Evolutionary conservation across 257 asterid genomes (phyloP).

Genomic region (Henckelia pumila): DNA sequence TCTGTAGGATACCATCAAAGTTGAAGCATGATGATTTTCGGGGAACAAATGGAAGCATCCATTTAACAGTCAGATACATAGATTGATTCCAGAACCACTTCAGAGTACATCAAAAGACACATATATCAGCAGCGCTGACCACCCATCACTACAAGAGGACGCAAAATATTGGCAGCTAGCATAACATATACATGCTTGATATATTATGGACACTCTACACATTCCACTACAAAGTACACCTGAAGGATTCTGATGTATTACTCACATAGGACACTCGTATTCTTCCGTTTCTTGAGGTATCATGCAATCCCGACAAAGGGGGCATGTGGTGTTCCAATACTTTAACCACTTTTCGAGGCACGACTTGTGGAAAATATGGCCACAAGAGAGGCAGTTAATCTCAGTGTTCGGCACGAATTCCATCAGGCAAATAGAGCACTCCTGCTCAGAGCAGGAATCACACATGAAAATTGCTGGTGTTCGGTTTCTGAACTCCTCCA

Average conservation of each 20-base stretch:
- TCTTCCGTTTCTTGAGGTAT: conserved; percentile 67
- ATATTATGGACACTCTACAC: conserved; percentile 28
- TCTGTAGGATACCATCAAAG: too few relatives aligned
- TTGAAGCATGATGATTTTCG: too few relatives aligned
- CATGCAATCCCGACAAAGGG: conserved; percentile 80
- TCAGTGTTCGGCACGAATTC: conserved; percentile 67
- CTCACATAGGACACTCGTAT: conserved; percentile 80
- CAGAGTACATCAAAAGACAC: conserved; percentile 27
- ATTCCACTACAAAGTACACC: conserved; percentile 25
- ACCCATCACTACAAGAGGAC: conserved; percentile 54
- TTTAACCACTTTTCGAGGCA: conserved; percentile 89
- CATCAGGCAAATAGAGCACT: conserved; percentile 75
- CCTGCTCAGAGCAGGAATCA: conserved; percentile 35
- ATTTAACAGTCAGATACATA: conserved; percentile 8
- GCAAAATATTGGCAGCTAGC: conserved; percentile 42
- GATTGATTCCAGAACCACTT: conserved; percentile 19
- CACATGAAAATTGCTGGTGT: conserved; percentile 46
- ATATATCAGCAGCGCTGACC: conserved; percentile 37
- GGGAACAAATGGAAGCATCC: neutral
- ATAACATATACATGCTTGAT: conserved; percentile 14
- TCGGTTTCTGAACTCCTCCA: conserved; percentile 72
- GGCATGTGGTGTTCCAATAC: conserved; percentile 82
- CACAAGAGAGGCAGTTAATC: conserved; percentile 70
- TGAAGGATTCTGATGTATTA: neutral
- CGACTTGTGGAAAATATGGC: conserved; percentile 73